Conservation (phyloP, 2,329 filamentous ascomycete genomes). For the Penicillium sumatraense region DNA sequence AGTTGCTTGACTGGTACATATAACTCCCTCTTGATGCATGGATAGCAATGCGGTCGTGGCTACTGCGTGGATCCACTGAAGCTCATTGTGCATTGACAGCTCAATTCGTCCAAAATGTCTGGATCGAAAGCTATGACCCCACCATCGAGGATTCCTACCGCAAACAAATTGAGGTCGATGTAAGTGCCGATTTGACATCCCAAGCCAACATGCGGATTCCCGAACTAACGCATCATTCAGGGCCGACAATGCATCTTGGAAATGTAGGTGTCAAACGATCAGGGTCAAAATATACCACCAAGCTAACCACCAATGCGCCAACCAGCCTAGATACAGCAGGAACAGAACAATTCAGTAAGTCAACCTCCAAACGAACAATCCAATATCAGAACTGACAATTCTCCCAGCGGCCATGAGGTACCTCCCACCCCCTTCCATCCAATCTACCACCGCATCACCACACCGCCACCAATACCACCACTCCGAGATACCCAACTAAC, state of each 20-base stretch:
- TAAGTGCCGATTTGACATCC: conserved; percentile 57
- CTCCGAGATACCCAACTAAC: conserved; percentile 35
- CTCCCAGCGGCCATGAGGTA: conserved; percentile 62
- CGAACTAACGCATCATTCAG: conserved; percentile 52
- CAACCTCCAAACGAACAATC: not conserved
- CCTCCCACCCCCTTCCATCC: conserved; percentile 1
- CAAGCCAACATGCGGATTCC: not conserved
- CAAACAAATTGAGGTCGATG: conserved; percentile 88
- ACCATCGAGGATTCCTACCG: conserved; percentile 88
- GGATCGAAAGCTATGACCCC: conserved; percentile 89
- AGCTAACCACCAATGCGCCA: conserved; percentile 9
- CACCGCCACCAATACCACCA: not conserved
- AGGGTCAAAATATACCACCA: not conserved
- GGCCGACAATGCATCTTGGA: conserved; percentile 87
- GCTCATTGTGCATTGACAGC: conserved; percentile 58
- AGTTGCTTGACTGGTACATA: conserved; percentile 81
- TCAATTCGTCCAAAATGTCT: conserved; percentile 92
- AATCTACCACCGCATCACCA: conserved; percentile 3
- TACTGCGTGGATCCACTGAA: conserved; percentile 10
- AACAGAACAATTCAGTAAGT: conserved; percentile 89
- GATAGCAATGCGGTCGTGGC: conserved; percentile 21
- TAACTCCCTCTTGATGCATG: conserved; percentile 25
- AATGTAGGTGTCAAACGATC: conserved; percentile 65
- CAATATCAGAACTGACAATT: conserved; percentile 19
- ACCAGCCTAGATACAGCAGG: conserved; percentile 83